phyloP scores from a whole-genome alignment of 2,329 filamentous ascomycete species.

The Hymenoscyphus occultus region DNA sequence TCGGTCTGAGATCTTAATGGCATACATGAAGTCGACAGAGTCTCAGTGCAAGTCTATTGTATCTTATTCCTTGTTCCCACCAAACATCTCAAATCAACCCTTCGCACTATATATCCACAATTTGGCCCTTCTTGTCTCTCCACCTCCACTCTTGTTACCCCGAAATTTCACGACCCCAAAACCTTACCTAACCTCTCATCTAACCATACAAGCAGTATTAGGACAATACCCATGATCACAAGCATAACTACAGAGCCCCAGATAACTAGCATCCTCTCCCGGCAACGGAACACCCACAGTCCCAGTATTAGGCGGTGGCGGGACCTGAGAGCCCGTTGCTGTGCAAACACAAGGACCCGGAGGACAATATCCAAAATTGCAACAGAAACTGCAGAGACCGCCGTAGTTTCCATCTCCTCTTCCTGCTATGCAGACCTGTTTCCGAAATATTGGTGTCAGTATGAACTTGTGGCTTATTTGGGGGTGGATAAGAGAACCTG shows the following conservation, averaged over 20 bases:
- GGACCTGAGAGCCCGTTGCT: background rate
- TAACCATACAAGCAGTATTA: background rate
- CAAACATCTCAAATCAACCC: no score
- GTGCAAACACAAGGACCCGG: background rate
- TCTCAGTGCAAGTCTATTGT: no score
- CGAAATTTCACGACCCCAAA: background rate
- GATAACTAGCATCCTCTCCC: background rate
- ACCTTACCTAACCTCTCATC: background rate
- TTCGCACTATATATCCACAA: no score
- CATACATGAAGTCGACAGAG: no score
- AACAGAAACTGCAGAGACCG: background rate
- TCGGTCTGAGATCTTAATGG: no score
- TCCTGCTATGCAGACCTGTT: no score
- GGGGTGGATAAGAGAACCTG: no score
- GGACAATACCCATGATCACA: slow-evolving; percentile 1
- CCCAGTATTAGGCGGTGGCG: background rate
- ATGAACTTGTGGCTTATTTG: no score
- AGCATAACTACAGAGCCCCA: background rate
- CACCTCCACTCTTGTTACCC: no score
- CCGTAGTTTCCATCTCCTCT: background rate
- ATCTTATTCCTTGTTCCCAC: no score
- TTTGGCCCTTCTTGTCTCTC: no score
- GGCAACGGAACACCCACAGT: background rate
- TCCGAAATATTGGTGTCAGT: no score
- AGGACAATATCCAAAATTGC: background rate